Conservation (phyloP, 1,139 yeast genomes). For the Saccharomyces hybrid region DNA sequence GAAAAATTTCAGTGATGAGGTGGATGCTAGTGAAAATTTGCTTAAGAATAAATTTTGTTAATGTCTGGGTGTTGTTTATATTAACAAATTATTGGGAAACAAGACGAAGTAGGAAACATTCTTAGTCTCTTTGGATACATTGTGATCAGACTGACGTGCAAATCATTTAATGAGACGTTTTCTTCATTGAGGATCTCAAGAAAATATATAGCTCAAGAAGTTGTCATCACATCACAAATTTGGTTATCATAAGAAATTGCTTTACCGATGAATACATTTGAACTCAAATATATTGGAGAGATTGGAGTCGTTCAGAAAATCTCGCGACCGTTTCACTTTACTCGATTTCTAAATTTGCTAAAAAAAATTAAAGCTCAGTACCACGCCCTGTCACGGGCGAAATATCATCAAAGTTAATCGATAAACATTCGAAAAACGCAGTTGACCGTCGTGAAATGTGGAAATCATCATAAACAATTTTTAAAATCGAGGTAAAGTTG, state of each 20-base stretch:
- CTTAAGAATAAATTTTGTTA: not conserved
- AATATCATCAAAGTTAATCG: conserved; percentile 80
- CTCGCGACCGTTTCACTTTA: conserved; percentile 13
- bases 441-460: conserved; percentile 99
- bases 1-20: not conserved
- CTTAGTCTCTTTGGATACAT: not conserved
- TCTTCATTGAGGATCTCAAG: conserved; percentile 25
- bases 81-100: too few relatives aligned
- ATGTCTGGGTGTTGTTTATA: conserved; percentile 13
- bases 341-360: conserved; percentile 11
- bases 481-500: not conserved
- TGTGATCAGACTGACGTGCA: conserved; percentile 70
- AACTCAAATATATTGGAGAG: conserved; percentile 25
- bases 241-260: not conserved
- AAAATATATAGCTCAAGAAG: conserved; percentile 22
- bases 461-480: conserved; percentile 73
- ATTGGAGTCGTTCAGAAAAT: conserved; percentile 1
- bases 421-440: conserved; percentile 73
- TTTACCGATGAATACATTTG: conserved; percentile 14
- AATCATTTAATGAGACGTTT: conserved; percentile 40
- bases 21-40: not conserved
- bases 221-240: conserved; percentile 19
- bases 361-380: conserved; percentile 40
- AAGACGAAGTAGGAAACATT: too few relatives aligned
- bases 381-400: conserved; percentile 99